Conservation (phyloP, 108 stramenopile species). For the Cyclotella choctawhatcheeana region DNA sequence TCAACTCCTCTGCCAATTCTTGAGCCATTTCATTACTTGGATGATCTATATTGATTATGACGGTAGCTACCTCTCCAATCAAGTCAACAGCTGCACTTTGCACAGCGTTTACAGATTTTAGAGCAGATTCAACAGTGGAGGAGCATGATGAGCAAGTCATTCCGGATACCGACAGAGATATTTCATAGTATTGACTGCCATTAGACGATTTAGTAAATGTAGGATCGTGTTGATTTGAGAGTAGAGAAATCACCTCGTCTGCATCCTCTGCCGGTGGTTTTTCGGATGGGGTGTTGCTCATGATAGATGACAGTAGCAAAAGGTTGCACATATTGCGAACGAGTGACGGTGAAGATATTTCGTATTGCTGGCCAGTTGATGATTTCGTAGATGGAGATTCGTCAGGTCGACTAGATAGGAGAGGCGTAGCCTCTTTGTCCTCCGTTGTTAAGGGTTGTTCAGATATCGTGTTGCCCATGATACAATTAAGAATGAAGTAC, state of each 20-base stretch:
- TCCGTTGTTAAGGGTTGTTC: too few species aligned
- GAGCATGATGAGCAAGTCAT: slow-evolving; percentile 65
- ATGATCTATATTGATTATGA: slow-evolving; percentile 13
- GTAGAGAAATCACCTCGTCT: neutral
- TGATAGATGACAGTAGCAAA: neutral
- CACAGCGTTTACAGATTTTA: slow-evolving; percentile 29
- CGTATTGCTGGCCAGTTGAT: too few species aligned
- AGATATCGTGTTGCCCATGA: too few species aligned
- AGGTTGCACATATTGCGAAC: neutral
- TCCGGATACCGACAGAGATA: slow-evolving; percentile 46
- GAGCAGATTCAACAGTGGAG: slow-evolving; percentile 37
- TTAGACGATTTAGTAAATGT: neutral
- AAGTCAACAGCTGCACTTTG: slow-evolving; percentile 33
- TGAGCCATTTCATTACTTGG: slow-evolving; percentile 1
- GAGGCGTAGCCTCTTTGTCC: too few species aligned
- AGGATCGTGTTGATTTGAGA: neutral
- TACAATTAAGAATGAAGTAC: too few species aligned
- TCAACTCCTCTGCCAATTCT: slow-evolving; percentile 12
- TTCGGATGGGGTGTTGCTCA: neutral
- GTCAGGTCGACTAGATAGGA: too few species aligned
- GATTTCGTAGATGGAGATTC: too few species aligned
- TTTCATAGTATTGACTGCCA: slow-evolving; percentile 22
- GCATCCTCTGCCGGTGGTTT: too few species aligned
- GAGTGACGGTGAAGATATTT: too few species aligned
- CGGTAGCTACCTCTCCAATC: slow-evolving; percentile 30